Base-by-base conservation (phyloP, 2,329 filamentous ascomycete genomes). In the Zasmidium citrigriseum region DNA sequence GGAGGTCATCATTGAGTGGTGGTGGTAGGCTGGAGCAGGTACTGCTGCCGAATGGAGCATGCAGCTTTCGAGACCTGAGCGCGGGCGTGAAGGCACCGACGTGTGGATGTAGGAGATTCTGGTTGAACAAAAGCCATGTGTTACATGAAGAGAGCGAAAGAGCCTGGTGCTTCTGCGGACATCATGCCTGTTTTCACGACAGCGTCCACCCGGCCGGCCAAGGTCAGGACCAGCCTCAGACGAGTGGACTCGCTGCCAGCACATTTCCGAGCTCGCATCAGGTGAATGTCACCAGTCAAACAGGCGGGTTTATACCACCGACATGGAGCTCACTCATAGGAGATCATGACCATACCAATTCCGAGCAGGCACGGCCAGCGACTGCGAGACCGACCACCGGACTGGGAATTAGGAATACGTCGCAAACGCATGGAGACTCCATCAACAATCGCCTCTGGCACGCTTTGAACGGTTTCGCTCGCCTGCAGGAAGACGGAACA, bases 171-270 rank as follows among this genome's bases (percentile, higher is more conserved):
- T 78, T 80, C 55, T 85, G 82, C 64, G 79, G 79, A 44, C 82
- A 85, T 68, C 82, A 85, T 75, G 81, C 82, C 5, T 84, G 82
- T 69, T 84, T 80, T 67, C 82, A 85, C 70, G 66, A 73, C 22
- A 51, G 25, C 27, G 55, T 55, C 41, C 48, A 52, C 14, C 53
- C 34, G 16, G 25, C 12, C 4, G 34, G 34, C 22, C 25, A 51
- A 16, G 24, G 18, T 18, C 46, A 41, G 16, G 29, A 46, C 18
- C 14, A 21, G 3, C 46, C 47, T 46, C 47, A 58, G 34, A 22
- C n/a, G 46, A 29, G 45, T 46, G 22, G 41, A 27, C 38, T 21
- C 16, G 41, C 22, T 16, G 29, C 41, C 29, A 54, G 55, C 22
- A 46, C 49, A 18, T 45, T 52, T 45, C 49, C 50, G 11, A 54